phyloP scores from a whole-genome alignment of 225 moss, liverwort and hornwort genomes.

The Polytrichum commune region DNA sequence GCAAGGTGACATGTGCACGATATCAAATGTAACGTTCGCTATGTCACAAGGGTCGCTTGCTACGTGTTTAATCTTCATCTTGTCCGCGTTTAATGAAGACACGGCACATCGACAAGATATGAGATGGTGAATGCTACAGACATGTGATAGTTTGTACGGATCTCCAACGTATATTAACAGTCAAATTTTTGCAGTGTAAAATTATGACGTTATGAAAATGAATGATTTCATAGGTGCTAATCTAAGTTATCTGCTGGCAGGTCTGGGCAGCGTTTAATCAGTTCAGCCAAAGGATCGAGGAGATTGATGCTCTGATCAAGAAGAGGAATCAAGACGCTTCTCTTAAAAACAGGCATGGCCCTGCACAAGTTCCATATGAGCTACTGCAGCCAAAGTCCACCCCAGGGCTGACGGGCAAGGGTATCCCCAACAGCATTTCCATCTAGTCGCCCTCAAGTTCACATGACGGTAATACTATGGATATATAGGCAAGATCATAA shows the following conservation, averaged over 20 bases:
- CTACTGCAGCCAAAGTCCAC: constrained; percentile 31
- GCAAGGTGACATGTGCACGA: too few relatives aligned
- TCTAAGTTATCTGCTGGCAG: constrained; percentile 5
- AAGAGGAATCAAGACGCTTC: constrained; percentile 28
- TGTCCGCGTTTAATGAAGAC: too few relatives aligned
- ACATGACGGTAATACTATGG: background rate
- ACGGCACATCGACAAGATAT: too few relatives aligned
- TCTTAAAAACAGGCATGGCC: constrained; percentile 40
- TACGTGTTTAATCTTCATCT: too few relatives aligned
- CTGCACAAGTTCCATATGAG: constrained; percentile 30
- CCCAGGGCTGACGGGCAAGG: constrained; percentile 33
- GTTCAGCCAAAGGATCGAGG: constrained; percentile 29
- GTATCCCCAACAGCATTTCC: constrained; percentile 56
- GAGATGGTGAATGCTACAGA: too few relatives aligned
- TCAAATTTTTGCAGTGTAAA: background rate
- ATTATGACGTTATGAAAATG: background rate
- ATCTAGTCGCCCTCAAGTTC: constrained; percentile 20
- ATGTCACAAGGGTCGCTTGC: too few relatives aligned
- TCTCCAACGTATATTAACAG: background rate
- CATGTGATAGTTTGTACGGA: too few relatives aligned
- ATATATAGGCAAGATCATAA: background rate
- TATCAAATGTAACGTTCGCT: too few relatives aligned
- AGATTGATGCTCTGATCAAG: constrained; percentile 38
- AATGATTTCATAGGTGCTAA: background rate
- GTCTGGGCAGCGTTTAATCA: constrained; percentile 34